phyloP scores from a whole-genome alignment of 176 grass and related monocot species.

The Stipa capillata region DNA sequence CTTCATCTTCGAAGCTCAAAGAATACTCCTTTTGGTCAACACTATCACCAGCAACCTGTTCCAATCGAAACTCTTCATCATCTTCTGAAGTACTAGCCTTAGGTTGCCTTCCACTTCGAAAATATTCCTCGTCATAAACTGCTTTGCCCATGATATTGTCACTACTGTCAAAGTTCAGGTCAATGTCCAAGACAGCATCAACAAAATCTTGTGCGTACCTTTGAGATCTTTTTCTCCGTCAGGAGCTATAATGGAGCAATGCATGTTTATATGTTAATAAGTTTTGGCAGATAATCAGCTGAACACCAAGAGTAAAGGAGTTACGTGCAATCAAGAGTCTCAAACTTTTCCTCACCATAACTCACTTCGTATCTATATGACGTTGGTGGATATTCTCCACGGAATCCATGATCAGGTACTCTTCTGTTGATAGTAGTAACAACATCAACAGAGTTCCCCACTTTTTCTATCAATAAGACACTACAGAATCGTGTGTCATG shows the following conservation, averaged over 20 bases:
- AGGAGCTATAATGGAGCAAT: slow-evolving; percentile 28
- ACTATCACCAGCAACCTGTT: slow-evolving; percentile 39
- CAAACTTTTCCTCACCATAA: slow-evolving; percentile 42
- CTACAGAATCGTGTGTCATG: slow-evolving; percentile 23
- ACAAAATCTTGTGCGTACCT: slow-evolving; percentile 79
- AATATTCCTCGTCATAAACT: slow-evolving; percentile 89
- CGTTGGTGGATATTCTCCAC: slow-evolving; percentile 41
- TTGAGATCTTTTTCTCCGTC: slow-evolving; percentile 75
- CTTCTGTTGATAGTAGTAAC: slow-evolving; percentile 37
- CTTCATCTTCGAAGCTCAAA: slow-evolving; percentile 51
- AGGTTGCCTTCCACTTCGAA: slow-evolving; percentile 50
- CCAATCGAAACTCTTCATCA: slow-evolving; percentile 61
- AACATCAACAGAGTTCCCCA: slow-evolving; percentile 44
- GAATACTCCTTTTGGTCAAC: slow-evolving; percentile 48
- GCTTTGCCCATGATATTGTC: slow-evolving; percentile 93
- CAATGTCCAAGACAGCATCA: slow-evolving; percentile 54
- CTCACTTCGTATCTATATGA: slow-evolving; percentile 44
- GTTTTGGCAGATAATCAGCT: background rate
- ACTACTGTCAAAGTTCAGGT: slow-evolving; percentile 52
- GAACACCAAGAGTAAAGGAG: background rate
- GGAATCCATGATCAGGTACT: slow-evolving; percentile 23
- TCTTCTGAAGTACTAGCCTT: slow-evolving; percentile 49
- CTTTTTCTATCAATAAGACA: slow-evolving; percentile 37
- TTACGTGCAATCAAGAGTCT: slow-evolving; percentile 65
- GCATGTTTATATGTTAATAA: background rate